These are phyloP conservation scores for Calocybe gangraenosa DNA, from an alignment of 768 basidiomycete species.

Conservation along the genomic window DNA sequence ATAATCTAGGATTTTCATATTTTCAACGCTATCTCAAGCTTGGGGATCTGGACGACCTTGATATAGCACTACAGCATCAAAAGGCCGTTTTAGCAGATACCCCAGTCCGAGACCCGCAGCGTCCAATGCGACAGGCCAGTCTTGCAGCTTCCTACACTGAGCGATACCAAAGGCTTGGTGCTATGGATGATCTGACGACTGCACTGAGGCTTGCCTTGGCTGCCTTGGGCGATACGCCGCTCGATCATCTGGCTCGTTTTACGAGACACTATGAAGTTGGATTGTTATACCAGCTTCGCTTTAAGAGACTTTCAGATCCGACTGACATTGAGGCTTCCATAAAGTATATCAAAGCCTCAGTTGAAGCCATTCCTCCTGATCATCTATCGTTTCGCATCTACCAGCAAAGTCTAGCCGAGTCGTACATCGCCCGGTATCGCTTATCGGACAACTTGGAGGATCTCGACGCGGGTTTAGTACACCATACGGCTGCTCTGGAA, in stretches of 20 bases:
- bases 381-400: neutral
- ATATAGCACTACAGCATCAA: constrained; percentile 13
- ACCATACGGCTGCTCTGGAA: constrained; percentile 1
- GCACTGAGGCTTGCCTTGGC: neutral
- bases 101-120: constrained; percentile 4
- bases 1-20: constrained; percentile 4
- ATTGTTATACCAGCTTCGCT: neutral
- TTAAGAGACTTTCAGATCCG: constrained; percentile 1
- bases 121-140: constrained; percentile 13
- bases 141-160: constrained; percentile 15
- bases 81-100: constrained; percentile 1
- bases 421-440: constrained; percentile 1
- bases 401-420: neutral
- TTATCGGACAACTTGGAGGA: neutral
- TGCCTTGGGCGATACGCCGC: neutral
- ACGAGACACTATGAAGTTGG: constrained; percentile 1
- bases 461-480: constrained; percentile 1
- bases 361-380: constrained; percentile 1
- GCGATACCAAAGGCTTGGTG: constrained; percentile 18
- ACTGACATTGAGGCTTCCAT: constrained; percentile 2
- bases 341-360: neutral
- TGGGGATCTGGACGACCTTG: constrained; percentile 17
- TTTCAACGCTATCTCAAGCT: neutral
- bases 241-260: constrained; percentile 1
- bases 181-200: constrained; percentile 20